Conservation (phyloP, 495 filamentous ascomycete genomes). For the Bathelium albidoporum region DNA sequence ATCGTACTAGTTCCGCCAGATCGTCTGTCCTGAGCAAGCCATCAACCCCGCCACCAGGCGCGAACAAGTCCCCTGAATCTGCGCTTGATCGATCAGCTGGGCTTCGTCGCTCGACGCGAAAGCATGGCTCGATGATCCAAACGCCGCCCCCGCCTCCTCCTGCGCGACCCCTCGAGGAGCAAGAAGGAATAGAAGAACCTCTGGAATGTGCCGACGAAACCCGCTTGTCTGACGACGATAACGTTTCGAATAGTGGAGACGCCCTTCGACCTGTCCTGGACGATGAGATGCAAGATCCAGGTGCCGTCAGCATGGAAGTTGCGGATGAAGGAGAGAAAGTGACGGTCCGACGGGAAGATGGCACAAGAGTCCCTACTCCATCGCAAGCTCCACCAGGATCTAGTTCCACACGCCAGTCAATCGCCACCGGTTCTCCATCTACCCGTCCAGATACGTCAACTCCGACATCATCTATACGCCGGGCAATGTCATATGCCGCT, state of each 20-base stretch:
- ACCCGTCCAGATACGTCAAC: constrained; percentile 13
- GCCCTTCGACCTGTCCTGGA: constrained; percentile 79
- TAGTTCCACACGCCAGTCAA: constrained; percentile 38
- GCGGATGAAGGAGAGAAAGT: constrained; percentile 74
- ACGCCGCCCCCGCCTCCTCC: constrained; percentile 39
- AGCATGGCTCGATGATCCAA: constrained; percentile 39
- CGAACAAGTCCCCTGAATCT: constrained; percentile 4
- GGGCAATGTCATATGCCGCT: constrained; percentile 67
- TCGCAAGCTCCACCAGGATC: constrained; percentile 50
- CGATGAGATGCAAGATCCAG: constrained; percentile 68
- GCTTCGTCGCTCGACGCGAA: constrained; percentile 26
- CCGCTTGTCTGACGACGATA: constrained; percentile 67
- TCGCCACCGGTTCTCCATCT: constrained; percentile 17
- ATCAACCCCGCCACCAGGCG: not conserved
- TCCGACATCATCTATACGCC: constrained; percentile 37
- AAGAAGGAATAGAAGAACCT: constrained; percentile 35
- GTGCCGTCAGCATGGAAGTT: constrained; percentile 87
- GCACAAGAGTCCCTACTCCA: constrained; percentile 79
- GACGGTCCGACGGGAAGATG: constrained; percentile 93
- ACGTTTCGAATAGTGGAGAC: constrained; percentile 58
- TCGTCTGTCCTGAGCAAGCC: constrained; percentile 23
- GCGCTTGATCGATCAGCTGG: not conserved
- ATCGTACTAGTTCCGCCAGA: constrained; percentile 21
- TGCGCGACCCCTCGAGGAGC: constrained; percentile 33
- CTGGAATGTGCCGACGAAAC: constrained; percentile 93